Conservation (phyloP, 192 early-diverging fungal genomes). For the Borealophlyctis nickersoniae region DNA sequence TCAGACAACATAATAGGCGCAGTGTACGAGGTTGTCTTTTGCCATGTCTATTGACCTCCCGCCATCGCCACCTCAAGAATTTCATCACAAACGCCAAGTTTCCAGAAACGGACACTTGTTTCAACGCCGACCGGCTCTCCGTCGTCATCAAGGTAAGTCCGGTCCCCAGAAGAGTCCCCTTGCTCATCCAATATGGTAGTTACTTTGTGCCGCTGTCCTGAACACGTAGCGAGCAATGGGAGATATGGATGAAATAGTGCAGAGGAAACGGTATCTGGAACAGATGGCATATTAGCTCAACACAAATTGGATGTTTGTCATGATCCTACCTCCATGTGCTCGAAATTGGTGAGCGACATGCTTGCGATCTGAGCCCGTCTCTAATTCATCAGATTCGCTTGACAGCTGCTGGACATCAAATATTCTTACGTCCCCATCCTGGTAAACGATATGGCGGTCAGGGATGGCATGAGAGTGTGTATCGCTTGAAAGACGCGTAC, state of each 20-base stretch:
- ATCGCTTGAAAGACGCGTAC: constrained; percentile 22
- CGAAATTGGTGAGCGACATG: no score
- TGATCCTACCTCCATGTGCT: constrained; percentile 17
- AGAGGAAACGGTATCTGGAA: constrained; percentile 55
- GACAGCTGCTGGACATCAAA: constrained; percentile 16
- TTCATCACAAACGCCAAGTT: neutral
- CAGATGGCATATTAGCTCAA: constrained; percentile 13
- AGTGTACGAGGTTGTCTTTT: no score
- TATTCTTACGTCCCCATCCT: constrained; percentile 42
- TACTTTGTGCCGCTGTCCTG: constrained; percentile 60
- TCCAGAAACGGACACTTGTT: neutral
- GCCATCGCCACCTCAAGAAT: neutral
- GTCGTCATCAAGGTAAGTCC: neutral
- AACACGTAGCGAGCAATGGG: constrained; percentile 64
- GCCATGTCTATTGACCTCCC: neutral
- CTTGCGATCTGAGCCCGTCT: constrained; percentile 15
- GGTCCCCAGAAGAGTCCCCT: neutral
- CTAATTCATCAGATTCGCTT: constrained; percentile 3
- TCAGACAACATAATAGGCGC: no score
- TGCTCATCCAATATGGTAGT: neutral
- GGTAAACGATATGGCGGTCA: constrained; percentile 18
- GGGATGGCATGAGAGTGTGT: neutral
- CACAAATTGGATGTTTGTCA: neutral
- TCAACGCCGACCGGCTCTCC: neutral
- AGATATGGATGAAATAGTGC: constrained; percentile 62